These are phyloP conservation scores for Hypseocharis bilobata DNA, from an alignment of 441 rosid genomes.

Conservation along the genomic window DNA sequence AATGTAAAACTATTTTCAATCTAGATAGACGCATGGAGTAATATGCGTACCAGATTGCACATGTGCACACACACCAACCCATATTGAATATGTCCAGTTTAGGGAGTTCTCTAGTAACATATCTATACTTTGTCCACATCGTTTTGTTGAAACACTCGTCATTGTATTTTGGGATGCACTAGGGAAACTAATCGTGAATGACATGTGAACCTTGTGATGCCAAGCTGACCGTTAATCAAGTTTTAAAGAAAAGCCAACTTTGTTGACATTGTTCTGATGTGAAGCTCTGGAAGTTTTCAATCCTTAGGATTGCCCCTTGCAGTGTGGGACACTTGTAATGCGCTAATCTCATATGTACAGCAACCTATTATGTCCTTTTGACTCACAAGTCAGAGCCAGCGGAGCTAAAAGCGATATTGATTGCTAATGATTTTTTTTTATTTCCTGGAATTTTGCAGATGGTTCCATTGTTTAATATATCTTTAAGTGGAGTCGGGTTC, in stretches of 20 bases:
- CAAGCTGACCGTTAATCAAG: background rate
- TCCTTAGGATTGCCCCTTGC: background rate
- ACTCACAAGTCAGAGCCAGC: background rate
- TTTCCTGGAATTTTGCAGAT: conserved; percentile 50
- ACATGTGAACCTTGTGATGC: background rate
- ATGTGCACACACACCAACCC: background rate
- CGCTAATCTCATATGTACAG: background rate
- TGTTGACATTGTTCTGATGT: too few species aligned
- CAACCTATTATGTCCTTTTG: background rate
- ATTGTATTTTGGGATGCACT: background rate
- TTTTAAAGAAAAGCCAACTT: background rate
- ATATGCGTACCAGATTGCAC: too few species aligned
- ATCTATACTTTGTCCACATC: background rate
- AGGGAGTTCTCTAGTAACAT: background rate
- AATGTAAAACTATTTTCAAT: background rate
- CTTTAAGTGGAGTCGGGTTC: conserved; percentile 66
- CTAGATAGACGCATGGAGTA: too few species aligned
- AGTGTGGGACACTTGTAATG: background rate
- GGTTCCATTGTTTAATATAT: conserved; percentile 86
- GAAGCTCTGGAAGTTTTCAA: too few species aligned
- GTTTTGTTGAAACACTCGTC: background rate
- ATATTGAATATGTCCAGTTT: background rate
- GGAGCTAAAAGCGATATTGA: background rate
- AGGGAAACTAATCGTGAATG: background rate
- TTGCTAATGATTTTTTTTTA: conserved; percentile 8